These are phyloP conservation scores for bread wheat (Triticum aestivum) DNA, from an alignment of 176 grass and related monocot species.

Conservation along the genomic window DNA sequence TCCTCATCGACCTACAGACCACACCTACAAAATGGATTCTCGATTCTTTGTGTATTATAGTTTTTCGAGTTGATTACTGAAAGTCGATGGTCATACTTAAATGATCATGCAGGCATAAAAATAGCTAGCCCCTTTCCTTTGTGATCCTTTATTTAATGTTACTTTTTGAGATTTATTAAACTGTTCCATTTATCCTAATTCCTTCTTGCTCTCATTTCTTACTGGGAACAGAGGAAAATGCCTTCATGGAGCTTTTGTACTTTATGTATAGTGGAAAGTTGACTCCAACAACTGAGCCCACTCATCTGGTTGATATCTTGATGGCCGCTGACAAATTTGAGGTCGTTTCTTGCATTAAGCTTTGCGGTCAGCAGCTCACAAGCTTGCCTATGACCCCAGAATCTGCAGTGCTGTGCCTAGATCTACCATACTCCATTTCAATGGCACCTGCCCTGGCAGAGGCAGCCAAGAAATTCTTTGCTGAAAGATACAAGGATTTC, in stretches of 20 bases:
- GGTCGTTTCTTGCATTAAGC: conserved; percentile 3
- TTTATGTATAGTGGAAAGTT: conserved; percentile 1
- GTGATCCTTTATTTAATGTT: background rate
- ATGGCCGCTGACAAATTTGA: background rate
- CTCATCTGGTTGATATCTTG: background rate
- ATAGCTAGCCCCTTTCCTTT: background rate
- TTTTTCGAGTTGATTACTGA: background rate
- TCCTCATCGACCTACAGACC: background rate
- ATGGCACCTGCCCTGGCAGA: background rate
- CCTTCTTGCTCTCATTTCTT: background rate
- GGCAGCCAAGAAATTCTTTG: conserved; percentile 1
- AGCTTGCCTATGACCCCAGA: background rate
- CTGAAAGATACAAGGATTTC: background rate
- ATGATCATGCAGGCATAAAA: background rate
- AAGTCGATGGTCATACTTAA: background rate
- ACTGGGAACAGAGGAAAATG: background rate
- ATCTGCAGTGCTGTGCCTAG: background rate
- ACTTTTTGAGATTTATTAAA: background rate
- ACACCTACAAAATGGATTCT: background rate
- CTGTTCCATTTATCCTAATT: background rate
- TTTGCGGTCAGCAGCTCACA: background rate
- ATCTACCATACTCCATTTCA: background rate
- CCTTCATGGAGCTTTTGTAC: background rate
- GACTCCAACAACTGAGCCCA: background rate
- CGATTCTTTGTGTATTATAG: background rate